A percentile compares a stretch with the other conserved stretches of the same genome.
These are phyloP conservation scores for Anisodus tanguticus DNA, from an alignment of 257 asterid species.

Conservation along the genomic window DNA sequence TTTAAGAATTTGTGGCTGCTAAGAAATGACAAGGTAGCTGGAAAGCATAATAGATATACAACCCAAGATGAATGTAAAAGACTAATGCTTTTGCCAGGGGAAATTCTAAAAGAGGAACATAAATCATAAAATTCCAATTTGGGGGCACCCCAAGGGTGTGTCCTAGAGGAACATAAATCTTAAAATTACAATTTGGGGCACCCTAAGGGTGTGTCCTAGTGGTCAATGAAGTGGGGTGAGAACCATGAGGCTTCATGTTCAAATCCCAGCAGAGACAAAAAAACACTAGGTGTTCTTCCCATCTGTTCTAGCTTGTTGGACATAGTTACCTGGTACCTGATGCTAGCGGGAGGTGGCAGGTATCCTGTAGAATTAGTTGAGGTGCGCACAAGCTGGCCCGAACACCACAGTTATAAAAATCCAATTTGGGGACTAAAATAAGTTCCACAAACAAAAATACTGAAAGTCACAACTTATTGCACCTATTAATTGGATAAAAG, in stretches of 20 bases:
- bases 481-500: neutral
- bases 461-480: neutral
- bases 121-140: slow-evolving; percentile 9
- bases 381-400: too few relatives aligned
- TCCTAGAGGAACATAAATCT: neutral
- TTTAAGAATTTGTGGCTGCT: slow-evolving; percentile 6
- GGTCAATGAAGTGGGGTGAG: too few relatives aligned
- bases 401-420: too few relatives aligned
- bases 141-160: neutral
- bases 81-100: neutral
- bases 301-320: too few relatives aligned
- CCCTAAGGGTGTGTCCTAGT: too few relatives aligned
- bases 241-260: too few relatives aligned
- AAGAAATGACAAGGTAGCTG: slow-evolving; percentile 11
- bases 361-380: too few relatives aligned
- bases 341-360: too few relatives aligned
- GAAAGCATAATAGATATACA: slow-evolving; percentile 2
- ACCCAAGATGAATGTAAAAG: neutral
- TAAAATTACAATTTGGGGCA: slow-evolving; percentile 1
- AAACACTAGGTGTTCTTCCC: too few relatives aligned
- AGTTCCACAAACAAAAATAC: neutral
- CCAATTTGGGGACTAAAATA: neutral
- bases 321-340: too few relatives aligned
- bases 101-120: neutral
- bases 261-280: too few relatives aligned